Percentiles rank a stretch among this genome's conserved stretches.
Evolutionary conservation across 2,329 filamentous ascomycete species (phyloP).

Genomic region (Arthroderma sp.): DNA sequence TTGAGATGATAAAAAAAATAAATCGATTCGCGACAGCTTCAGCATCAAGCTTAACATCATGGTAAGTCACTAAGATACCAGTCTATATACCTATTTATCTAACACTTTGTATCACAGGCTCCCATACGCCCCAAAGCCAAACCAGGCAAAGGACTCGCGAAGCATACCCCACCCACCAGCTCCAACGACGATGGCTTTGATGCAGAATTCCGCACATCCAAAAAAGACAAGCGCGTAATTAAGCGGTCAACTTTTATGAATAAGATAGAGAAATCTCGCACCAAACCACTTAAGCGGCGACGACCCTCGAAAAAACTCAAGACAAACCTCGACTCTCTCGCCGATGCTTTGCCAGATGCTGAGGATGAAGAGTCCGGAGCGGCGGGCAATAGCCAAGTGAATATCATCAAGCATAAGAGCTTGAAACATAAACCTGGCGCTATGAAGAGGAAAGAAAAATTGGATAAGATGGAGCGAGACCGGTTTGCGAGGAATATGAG

Average conservation of each 20-base stretch:
- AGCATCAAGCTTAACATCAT: slow-evolving; percentile 1
- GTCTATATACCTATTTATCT: slow-evolving; percentile 4
- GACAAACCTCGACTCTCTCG: slow-evolving; percentile 60
- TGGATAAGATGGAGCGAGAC: slow-evolving; percentile 70
- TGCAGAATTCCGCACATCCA: slow-evolving; percentile 52
- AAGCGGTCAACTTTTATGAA: slow-evolving; percentile 70
- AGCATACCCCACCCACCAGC: slow-evolving; percentile 10
- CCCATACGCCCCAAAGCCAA: slow-evolving; percentile 15
- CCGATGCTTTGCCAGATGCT: slow-evolving; percentile 61
- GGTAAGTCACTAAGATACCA: slow-evolving; percentile 1
- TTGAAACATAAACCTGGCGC: slow-evolving; percentile 64
- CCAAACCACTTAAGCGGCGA: slow-evolving; percentile 48
- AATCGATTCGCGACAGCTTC: background rate
- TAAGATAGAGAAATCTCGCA: slow-evolving; percentile 52
- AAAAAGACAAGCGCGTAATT: slow-evolving; percentile 70
- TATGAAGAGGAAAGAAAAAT: slow-evolving; percentile 65
- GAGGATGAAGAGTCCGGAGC: slow-evolving; percentile 36
- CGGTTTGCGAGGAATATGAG: slow-evolving; percentile 76
- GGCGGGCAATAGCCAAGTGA: slow-evolving; percentile 39
- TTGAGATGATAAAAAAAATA: background rate
- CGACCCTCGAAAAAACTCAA: slow-evolving; percentile 65
- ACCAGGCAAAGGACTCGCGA: slow-evolving; percentile 9
- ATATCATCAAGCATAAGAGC: slow-evolving; percentile 61
- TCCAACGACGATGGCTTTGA: slow-evolving; percentile 12
- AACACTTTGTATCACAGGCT: slow-evolving; percentile 12